A percentile compares a stretch with the other conserved stretches of the same genome.
phyloP scores from a whole-genome alignment of 345 rosid species.

The Melaleuca alternifolia region DNA sequence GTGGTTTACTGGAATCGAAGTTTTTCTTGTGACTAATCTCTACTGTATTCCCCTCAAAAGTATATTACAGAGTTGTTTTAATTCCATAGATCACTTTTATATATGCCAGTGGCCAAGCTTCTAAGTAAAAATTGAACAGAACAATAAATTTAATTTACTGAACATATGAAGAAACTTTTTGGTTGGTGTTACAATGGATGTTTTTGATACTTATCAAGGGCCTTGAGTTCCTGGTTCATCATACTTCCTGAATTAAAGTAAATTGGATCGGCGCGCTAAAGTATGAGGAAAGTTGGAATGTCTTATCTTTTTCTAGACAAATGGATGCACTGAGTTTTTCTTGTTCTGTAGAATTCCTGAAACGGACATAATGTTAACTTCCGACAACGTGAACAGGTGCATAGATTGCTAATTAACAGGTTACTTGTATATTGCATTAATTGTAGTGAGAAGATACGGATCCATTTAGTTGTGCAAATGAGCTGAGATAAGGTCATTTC shows the following conservation, averaged over 20 bases:
- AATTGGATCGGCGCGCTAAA: neutral
- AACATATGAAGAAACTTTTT: neutral
- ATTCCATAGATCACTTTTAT: neutral
- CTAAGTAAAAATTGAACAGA: neutral
- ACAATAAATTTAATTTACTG: neutral
- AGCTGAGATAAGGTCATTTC: neutral
- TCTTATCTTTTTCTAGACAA: neutral
- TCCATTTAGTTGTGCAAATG: neutral
- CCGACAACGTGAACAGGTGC: neutral
- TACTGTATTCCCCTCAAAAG: neutral
- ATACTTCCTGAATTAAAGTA: neutral
- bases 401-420: neutral
- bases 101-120: neutral
- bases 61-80: neutral
- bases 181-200: neutral
- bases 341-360: neutral
- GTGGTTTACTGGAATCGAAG: neutral
- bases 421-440: neutral
- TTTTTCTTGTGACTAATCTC: neutral
- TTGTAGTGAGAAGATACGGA: neutral
- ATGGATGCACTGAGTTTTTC: neutral
- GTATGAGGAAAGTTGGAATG: neutral
- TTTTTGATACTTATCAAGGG: neutral
- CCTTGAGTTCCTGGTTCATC: neutral
- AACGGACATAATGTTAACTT: neutral